A percentile compares a stretch with the other conserved stretches of the same genome.
Conservation (phyloP, 345 rosid genomes). For the Corchorus olitorius region DNA sequence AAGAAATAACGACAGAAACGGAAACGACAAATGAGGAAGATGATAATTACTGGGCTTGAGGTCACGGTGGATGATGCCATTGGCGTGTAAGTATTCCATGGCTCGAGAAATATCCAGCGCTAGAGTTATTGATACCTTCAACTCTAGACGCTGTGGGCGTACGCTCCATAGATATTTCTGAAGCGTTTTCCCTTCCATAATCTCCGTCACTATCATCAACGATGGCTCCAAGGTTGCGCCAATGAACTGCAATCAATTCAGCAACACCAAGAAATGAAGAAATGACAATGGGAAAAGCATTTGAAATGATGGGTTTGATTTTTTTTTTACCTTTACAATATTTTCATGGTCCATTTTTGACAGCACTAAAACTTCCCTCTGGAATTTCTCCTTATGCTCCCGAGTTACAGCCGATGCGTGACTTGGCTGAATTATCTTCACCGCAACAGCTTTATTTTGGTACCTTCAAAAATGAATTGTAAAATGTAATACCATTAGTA, state of each 20-base stretch:
- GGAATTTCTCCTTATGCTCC: slow-evolving; percentile 43
- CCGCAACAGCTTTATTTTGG: slow-evolving; percentile 43
- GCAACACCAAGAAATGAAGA: too few relatives aligned
- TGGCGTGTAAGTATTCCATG: slow-evolving; percentile 70
- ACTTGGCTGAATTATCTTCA: slow-evolving; percentile 53
- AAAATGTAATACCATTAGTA: slow-evolving; percentile 9
- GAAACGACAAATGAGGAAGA: slow-evolving; percentile 2
- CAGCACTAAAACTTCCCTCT: slow-evolving; percentile 56
- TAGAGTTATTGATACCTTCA: slow-evolving; percentile 38
- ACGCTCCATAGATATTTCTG: slow-evolving; percentile 45
- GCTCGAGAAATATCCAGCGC: slow-evolving; percentile 68
- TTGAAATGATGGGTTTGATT: neutral
- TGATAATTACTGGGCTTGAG: slow-evolving; percentile 60
- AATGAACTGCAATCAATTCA: slow-evolving; percentile 35
- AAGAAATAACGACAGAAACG: neutral
- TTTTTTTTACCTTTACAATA: slow-evolving; percentile 54
- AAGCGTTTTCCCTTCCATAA: slow-evolving; percentile 49
- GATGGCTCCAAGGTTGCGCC: slow-evolving; percentile 61
- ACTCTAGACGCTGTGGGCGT: slow-evolving; percentile 46
- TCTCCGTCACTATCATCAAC: slow-evolving; percentile 62
- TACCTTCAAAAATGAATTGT: slow-evolving; percentile 29
- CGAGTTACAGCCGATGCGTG: slow-evolving; percentile 31
- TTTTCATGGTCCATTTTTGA: slow-evolving; percentile 51
- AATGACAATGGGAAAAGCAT: too few relatives aligned
- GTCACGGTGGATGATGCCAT: slow-evolving; percentile 74